phyloP scores from a whole-genome alignment of 257 asterid species.

The Penstemon davidsonii region DNA sequence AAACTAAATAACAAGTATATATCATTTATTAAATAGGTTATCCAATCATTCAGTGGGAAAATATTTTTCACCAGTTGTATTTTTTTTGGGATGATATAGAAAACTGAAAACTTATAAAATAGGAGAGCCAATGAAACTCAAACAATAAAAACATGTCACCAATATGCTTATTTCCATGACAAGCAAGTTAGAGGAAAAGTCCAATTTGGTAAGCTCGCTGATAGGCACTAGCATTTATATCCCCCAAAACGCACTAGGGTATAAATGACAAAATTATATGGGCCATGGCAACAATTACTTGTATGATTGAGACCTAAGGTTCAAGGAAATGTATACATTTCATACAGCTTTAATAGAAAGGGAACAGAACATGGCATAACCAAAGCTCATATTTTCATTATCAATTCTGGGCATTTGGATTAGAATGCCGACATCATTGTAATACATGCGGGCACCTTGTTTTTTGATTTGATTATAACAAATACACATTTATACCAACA shows the following conservation, averaged over 20 bases:
- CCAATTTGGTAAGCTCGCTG: background rate
- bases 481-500: background rate
- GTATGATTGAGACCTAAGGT: background rate
- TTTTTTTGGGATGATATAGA: too few species aligned
- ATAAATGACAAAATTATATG: background rate
- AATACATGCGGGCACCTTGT: slow-evolving; percentile 23
- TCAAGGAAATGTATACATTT: background rate
- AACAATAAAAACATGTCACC: too few species aligned
- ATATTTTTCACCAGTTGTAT: too few species aligned
- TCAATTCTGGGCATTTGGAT: slow-evolving; percentile 3
- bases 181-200: too few species aligned
- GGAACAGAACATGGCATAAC: too few species aligned
- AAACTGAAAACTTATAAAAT: too few species aligned
- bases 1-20: too few species aligned
- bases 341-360: slow-evolving; percentile 3
- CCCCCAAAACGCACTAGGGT: background rate
- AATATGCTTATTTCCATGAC: too few species aligned
- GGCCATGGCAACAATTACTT: background rate
- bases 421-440: slow-evolving; percentile 19
- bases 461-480: background rate
- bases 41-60: too few species aligned
- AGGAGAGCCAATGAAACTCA: too few species aligned
- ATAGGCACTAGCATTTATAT: background rate
- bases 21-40: too few species aligned
- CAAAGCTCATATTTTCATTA: background rate